Percentiles rank a stretch among this genome's conserved stretches.
These are phyloP conservation scores for Chaetomiaceae sp. DNA, from an alignment of 2,329 filamentous ascomycete species.

Conservation along the genomic window DNA sequence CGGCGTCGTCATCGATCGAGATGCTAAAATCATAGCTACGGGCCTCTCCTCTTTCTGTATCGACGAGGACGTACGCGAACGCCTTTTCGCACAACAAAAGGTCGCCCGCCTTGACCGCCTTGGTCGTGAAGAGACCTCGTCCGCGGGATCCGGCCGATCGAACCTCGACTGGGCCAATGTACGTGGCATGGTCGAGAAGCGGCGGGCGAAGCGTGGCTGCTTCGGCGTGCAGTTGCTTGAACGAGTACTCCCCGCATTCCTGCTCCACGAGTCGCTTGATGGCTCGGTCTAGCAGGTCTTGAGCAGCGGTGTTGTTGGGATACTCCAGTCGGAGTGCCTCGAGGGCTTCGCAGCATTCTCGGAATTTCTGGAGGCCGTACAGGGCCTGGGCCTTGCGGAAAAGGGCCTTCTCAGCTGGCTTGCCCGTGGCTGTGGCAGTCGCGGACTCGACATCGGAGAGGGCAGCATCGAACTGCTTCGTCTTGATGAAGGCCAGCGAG, in stretches of 20 bases:
- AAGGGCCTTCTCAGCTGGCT: conserved; percentile 39
- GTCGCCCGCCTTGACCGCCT: conserved; percentile 44
- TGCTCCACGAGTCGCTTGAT: conserved; percentile 36
- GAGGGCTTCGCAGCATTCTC: conserved; percentile 35
- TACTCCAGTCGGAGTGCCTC: conserved; percentile 30
- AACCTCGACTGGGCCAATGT: conserved; percentile 29
- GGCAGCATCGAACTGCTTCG: conserved; percentile 30
- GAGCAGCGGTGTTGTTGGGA: conserved; percentile 34
- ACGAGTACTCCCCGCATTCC: conserved; percentile 38
- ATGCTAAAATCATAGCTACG: neutral
- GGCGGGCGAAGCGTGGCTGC: conserved; percentile 35
- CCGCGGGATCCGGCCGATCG: conserved; percentile 32
- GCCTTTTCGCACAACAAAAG: conserved; percentile 55
- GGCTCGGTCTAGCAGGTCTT: conserved; percentile 30
- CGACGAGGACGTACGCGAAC: conserved; percentile 39
- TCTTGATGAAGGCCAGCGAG: conserved; percentile 32
- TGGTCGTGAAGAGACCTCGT: conserved; percentile 48
- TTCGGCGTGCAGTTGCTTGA: conserved; percentile 32
- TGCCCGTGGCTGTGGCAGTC: neutral
- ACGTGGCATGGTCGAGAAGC: conserved; percentile 46
- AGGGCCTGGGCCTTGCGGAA: conserved; percentile 43
- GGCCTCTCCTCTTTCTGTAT: conserved; percentile 17
- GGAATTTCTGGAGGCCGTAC: conserved; percentile 40
- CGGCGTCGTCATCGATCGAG: neutral
- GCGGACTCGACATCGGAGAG: conserved; percentile 29